Evolutionary conservation across 2,329 filamentous ascomycete species (phyloP), one percentile per base, ranked within the genome.

Genomic region (Chrysoporthe austroafricana): DNA sequence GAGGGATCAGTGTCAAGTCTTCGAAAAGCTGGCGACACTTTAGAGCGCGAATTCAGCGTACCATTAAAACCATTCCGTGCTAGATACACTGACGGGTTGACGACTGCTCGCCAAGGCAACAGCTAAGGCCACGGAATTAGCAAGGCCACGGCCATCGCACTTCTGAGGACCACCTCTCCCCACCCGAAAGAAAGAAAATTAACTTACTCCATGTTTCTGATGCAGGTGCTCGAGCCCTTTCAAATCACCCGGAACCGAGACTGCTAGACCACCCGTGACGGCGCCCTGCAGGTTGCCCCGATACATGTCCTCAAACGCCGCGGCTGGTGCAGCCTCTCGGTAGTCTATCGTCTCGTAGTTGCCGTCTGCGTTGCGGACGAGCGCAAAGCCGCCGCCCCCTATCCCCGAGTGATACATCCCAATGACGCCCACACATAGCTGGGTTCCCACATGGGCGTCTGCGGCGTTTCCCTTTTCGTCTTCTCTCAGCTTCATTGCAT

Each of bases 341-440:
- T 97, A 98, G 79, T 98, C 95, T 72, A 98, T 89, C 68, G 90
- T 90, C 75, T 97, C 93, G 75, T 94, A 96, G 21, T 83, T 82
- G n/a, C 93, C 93, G 68, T 92, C 83, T 18, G 87, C 80, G 44
- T 88, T 84, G 60, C 92, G 89, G 5, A 97, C 87, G 5, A 97
- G 83, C 85, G 94, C 91, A 79, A 98, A 98, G 2, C 95, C 95
- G 52, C 95, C 95, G 7, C 95, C 95, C 26, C 92, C 94, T 68
- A 97, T 91, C 18, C 95, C 94, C 52, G 86, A 87, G 76, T 94
- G 91, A 73, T 93, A 92, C 88, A 92, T 92, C 66, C 86, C 90
- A 57, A 91, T 85, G 7, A 92, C 90, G 6, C 92, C 92, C 48
- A 94, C 86, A 71, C 92, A 95, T 62, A 94, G 85, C 8, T 88